Percentiles rank a stretch among this genome's conserved stretches.
These are phyloP conservation scores for Zygosaccharomyces lentus DNA, from an alignment of 805 yeast genomes.

Conservation along the genomic window DNA sequence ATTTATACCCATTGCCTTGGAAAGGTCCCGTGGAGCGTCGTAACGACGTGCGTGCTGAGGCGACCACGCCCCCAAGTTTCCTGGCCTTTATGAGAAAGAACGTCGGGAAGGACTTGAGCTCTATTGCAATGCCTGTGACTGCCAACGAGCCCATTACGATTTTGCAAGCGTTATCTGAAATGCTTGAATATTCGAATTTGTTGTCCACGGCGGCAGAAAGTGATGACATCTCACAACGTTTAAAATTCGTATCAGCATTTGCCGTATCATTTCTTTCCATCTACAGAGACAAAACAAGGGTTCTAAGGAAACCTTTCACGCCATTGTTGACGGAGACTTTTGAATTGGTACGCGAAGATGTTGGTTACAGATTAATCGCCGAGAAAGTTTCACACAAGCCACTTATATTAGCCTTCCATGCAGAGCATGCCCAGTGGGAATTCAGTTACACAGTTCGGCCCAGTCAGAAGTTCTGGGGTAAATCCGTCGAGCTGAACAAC, in stretches of 20 bases:
- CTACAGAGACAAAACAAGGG: conserved; percentile 68
- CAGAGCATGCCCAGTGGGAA: conserved; percentile 71
- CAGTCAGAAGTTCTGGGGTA: conserved; percentile 91
- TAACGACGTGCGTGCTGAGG: conserved; percentile 52
- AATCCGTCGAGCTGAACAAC: conserved; percentile 76
- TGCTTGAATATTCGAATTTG: conserved; percentile 68
- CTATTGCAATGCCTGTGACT: conserved; percentile 90
- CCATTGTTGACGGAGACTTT: conserved; percentile 92
- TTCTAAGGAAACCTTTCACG: conserved; percentile 85
- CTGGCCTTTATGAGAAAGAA: conserved; percentile 78
- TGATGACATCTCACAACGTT: conserved; percentile 50
- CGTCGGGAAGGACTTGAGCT: conserved; percentile 84
- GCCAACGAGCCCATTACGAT: conserved; percentile 88
- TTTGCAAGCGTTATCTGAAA: conserved; percentile 74
- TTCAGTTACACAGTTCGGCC: conserved; percentile 63
- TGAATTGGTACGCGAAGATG: conserved; percentile 82
- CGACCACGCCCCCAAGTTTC: conserved; percentile 74
- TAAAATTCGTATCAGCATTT: conserved; percentile 69
- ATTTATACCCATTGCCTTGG: conserved; percentile 65
- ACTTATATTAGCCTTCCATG: conserved; percentile 68
- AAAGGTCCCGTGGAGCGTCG: conserved; percentile 48
- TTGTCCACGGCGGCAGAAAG: conserved; percentile 56
- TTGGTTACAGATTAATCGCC: conserved; percentile 65
- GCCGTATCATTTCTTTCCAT: conserved; percentile 72
- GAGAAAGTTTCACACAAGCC: conserved; percentile 92